Evolutionary conservation across 202 grass and related monocot species (phyloP), one percentile per base, ranked within the genome.

Genomic region (Tripidium arundinaceum): DNA sequence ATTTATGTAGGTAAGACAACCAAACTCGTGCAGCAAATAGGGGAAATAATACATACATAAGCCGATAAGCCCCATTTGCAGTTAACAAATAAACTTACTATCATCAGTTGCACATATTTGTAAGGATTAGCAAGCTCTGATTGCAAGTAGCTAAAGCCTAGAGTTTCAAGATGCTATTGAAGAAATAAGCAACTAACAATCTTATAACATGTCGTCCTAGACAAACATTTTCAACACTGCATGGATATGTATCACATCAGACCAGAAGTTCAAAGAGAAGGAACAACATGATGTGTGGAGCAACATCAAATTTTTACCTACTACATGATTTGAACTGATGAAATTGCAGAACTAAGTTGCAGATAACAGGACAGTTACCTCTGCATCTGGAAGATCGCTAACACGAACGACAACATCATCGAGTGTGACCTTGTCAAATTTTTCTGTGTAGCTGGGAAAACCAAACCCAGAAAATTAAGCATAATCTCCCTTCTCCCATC

Each of bases 371-470:
- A 63, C 38, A 28, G 62, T 15, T 85, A 98, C 95, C 95, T 94
- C 82, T 37, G 80, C 80, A 83, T 83, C 82, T 25, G 90, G 90
- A 74, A 98, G 87, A 85, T 91, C 79, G 8, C 74, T 77, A 78
- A 94, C 90, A 28, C 62, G 77, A 79, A 91, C 79, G 68, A 94
- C 86, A n/a, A 91, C 59, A 81, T 85, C 78, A 70, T 86, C 90
- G 2, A 98, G 86, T 3, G 27, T 63, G 57, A 98, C 92, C 77
- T 98, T 94, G 72, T 98, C 95, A 62, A 98, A 98, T 80, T 89
- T 94, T 69, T 59, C 67, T 49, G 95, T 98, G 78, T 94, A 98
- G 86, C 95, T 98, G 88, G 22, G 55, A 29, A 72, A 14, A 66
- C 1, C 18, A 72, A 29, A 76, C 2, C 11, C n/a, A 85, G 57